Base-by-base conservation (phyloP, 2,329 filamentous ascomycete species). In the Elsinoe ampelina region DNA sequence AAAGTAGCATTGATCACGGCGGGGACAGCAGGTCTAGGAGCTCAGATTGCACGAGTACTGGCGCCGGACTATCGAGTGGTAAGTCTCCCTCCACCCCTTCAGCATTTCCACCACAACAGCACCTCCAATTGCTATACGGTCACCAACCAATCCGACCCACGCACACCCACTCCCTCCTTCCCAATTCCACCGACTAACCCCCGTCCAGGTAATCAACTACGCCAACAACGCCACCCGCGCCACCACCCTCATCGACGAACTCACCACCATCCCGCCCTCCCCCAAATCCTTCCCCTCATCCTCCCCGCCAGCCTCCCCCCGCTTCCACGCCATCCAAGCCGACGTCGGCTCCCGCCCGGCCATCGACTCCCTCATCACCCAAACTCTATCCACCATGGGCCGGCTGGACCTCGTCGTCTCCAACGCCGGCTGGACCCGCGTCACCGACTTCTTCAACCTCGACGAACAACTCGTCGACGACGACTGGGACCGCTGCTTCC, bases 401-500 rank as follows among this genome's bases (percentile, higher is more conserved):
- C 70, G 75, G 1, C 63, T 77, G 3, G 75, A 78, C 58, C 71
- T 77, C 10, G 74, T 77, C 0, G 68, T 77, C 26, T 67, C 63
- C 35, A 72, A 72, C 43, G 65, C 63, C 3, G 71, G 70, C 56
- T 72, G 70, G 68, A 73, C 71, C 5, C 67, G 68, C 12, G 62
- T 72, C 41, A 72, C 69, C n/a, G 64, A 72, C 55, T 72, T 80
- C 45, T 66, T 60, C 6, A 67, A 77, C 61, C 65, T 82, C 22
- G 73, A 79, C 22, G 78, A 82, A 10, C 80, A 79, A 58, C 67
- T 75, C n/a, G 63, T 72, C 26, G 81, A 84, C 61, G 76, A 76
- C 1, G 80, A 83, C 62, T 83, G 80, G 80, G 80, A 83, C 62
- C 67, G 66, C 5, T 79, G 77, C 60, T 83, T 80, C 62, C 76